Percentiles rank a stretch among this genome's conserved stretches.
Conservation (phyloP, 306 rosid genomes). For the Adenanthera pavonina region DNA sequence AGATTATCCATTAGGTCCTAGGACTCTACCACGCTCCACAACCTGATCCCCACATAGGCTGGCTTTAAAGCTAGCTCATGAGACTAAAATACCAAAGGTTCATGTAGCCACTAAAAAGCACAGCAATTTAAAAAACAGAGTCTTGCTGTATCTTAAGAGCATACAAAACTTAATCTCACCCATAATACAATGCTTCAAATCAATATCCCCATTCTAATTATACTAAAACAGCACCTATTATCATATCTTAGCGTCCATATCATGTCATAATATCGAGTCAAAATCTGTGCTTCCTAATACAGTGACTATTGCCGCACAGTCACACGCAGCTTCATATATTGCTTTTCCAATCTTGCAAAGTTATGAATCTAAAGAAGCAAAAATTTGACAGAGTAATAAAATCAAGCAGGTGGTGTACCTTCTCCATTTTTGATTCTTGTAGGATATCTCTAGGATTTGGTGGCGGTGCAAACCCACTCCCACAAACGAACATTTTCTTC, state of each 20-base stretch:
- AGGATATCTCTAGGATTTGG: conserved; percentile 69
- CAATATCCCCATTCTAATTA: no score
- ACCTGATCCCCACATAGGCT: background rate
- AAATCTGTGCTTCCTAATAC: background rate
- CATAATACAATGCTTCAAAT: background rate
- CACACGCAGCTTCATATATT: background rate
- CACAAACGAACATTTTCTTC: conserved; percentile 76
- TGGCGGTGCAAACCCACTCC: conserved; percentile 63
- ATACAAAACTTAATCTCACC: background rate
- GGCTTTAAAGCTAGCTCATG: no score
- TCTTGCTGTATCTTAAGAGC: background rate
- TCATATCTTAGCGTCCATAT: background rate
- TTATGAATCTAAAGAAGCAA: background rate
- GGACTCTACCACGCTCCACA: background rate
- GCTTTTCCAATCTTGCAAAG: background rate
- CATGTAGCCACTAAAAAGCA: background rate
- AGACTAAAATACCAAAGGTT: no score
- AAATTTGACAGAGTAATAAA: background rate
- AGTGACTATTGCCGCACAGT: background rate
- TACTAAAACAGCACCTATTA: background rate
- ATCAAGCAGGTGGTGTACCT: conserved; percentile 47
- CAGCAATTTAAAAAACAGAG: background rate
- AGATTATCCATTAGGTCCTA: background rate
- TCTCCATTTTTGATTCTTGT: conserved; percentile 81
- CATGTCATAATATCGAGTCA: background rate